Evolutionary conservation across 495 filamentous ascomycete species (phyloP), one percentile per base, ranked within the genome.

Genomic region (Penicillium parvum): DNA sequence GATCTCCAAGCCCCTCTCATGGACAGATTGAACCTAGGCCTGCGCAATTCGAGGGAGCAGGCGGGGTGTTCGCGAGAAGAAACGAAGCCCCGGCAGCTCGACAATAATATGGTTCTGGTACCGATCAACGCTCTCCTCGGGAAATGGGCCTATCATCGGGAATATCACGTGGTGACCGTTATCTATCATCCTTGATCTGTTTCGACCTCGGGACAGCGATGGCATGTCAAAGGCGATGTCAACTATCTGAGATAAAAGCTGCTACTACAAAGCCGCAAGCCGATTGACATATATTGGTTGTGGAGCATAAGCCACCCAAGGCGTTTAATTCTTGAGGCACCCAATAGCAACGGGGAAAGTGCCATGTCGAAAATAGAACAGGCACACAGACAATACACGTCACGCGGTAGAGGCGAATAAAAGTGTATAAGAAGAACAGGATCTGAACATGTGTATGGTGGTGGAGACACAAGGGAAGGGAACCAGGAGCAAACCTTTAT

Each of bases 1-100:
- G 51, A 45, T 32, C 15, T 43, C 50, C 48, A 60, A 22, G 53
- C 34, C 26, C 50, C 32, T 57, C 46, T 45, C 59, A 63, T 63
- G 38, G 34, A 57, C 53, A 52, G n/a, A 57, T 17, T 29, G n/a
- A 43, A 11, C 15, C 41, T 46, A 49, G 34, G 37, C 45, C 43
- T 45, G 46, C 35, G 8, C 40, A n/a, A 25, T 48, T 49, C 22
- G 32, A 34, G 17, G 16, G 45, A 52, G 52, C 53, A 58, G 47
- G 40, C 39, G 52, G 48, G 53, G 44, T 44, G 20, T 45, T 57
- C 20, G 16, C 34, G 25, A 37, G n/a, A 38, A 50, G 32, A 46
- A 55, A 43, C n/a, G n/a, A n/a, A n/a, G n/a, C 52, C 53, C 57
- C 51, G 36, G 43, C 23, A 45, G 48, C 51, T 58, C 49, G 25